Conservation (phyloP, 352 stramenopile species). For the Blastocystis sp. region DNA sequence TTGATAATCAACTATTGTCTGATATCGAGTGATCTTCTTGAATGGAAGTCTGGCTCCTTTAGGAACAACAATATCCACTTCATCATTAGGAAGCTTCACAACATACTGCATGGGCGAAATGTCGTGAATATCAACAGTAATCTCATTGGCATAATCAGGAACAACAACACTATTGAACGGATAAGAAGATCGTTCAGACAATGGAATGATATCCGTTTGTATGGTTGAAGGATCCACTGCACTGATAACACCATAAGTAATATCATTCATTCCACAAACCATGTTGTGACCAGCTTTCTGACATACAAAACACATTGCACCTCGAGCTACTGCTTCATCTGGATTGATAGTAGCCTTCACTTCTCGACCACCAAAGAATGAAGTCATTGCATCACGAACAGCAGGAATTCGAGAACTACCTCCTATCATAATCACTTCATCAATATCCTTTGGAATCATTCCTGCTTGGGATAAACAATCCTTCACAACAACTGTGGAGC, state of each 20-base stretch:
- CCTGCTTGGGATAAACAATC: slow-evolving; percentile 89
- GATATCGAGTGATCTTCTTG: background rate
- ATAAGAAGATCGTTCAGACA: no score
- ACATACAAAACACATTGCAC: slow-evolving; percentile 70
- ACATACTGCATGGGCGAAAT: slow-evolving; percentile 2
- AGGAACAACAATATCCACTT: background rate
- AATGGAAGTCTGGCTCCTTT: background rate
- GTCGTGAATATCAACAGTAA: background rate
- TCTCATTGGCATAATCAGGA: background rate
- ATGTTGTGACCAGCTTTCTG: background rate
- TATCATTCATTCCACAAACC: background rate
- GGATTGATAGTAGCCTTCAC: slow-evolving; percentile 76
- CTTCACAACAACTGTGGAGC: slow-evolving; percentile 86
- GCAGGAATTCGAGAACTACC: slow-evolving; percentile 93
- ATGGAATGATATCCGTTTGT: background rate
- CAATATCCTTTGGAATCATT: slow-evolving; percentile 88
- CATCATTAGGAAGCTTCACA: background rate
- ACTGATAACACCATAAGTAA: background rate
- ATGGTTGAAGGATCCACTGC: background rate
- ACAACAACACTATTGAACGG: background rate
- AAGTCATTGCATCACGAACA: slow-evolving; percentile 88
- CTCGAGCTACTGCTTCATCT: slow-evolving; percentile 95
- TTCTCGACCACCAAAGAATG: slow-evolving; percentile 81
- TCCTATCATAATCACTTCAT: slow-evolving; percentile 95
- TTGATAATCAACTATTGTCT: background rate